A percentile compares a stretch with the other conserved stretches of the same genome.
Conservation (phyloP, 2,329 filamentous ascomycete species). For the Epichloe hybrida region DNA sequence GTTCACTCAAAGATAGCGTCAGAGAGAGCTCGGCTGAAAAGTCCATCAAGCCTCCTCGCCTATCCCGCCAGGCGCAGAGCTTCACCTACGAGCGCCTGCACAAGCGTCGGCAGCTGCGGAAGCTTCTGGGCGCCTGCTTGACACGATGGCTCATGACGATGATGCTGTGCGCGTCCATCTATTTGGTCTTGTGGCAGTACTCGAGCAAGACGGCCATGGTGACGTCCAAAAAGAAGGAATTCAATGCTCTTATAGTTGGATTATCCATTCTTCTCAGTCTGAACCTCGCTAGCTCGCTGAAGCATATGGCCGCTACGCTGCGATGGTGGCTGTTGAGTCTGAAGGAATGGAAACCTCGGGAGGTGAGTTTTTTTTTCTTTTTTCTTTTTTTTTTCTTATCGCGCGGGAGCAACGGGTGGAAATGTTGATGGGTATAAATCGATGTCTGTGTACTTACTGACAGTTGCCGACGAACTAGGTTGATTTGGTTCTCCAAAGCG, state of each 20-base stretch:
- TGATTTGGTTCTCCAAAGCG: conserved; percentile 12
- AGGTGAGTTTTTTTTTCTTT: conserved; percentile 18
- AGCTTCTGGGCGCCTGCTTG: conserved; percentile 8
- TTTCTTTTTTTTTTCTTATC: background rate
- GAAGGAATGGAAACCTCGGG: conserved; percentile 21
- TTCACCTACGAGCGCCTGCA: conserved; percentile 11
- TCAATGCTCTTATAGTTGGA: conserved; percentile 30
- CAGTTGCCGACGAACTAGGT: conserved; percentile 2
- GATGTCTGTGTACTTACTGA: too few relatives aligned
- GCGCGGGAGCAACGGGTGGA: too few relatives aligned
- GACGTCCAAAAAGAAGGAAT: conserved; percentile 23
- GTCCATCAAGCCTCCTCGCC: background rate
- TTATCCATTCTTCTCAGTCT: conserved; percentile 29
- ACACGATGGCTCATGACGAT: conserved; percentile 17
- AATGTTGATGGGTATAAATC: too few relatives aligned
- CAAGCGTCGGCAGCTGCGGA: conserved; percentile 9
- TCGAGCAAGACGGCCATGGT: conserved; percentile 16
- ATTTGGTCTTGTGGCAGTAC: conserved; percentile 17
- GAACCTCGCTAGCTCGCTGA: conserved; percentile 28
- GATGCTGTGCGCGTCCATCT: conserved; percentile 15
- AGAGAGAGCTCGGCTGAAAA: background rate
- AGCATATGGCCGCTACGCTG: conserved; percentile 28
- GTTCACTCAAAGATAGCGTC: background rate
- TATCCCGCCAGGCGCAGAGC: conserved; percentile 6
- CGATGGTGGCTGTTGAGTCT: conserved; percentile 32